Percentiles rank a stretch among this genome's conserved stretches.
Evolutionary conservation across 495 filamentous ascomycete genomes (phyloP).

Genomic region (Aspergillus bridgeri): DNA sequence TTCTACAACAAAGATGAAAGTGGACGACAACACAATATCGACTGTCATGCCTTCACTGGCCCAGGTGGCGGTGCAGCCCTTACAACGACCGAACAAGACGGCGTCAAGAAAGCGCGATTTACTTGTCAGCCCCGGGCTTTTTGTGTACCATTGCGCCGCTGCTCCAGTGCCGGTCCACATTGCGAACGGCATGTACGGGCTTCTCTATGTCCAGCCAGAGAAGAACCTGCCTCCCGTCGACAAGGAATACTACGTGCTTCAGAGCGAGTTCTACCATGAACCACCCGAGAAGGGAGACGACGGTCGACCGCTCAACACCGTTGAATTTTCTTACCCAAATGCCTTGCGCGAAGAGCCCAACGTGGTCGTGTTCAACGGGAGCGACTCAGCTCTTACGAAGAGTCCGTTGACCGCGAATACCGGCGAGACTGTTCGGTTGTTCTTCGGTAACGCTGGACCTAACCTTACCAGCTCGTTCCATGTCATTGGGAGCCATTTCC

Average conservation of each 20-base stretch:
- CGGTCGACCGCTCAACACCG: slow-evolving; percentile 6
- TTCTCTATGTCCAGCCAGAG: slow-evolving; percentile 16
- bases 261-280: slow-evolving; percentile 26
- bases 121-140: slow-evolving; percentile 14
- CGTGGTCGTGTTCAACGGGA: slow-evolving; percentile 19
- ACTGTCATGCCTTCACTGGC: slow-evolving; percentile 17
- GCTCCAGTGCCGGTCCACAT: slow-evolving; percentile 22
- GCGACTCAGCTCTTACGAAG: slow-evolving; percentile 13
- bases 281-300: slow-evolving; percentile 17
- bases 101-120: slow-evolving; percentile 21
- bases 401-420: slow-evolving; percentile 15
- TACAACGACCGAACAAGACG: slow-evolving; percentile 17
- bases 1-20: slow-evolving; percentile 17
- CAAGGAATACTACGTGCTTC: slow-evolving; percentile 25
- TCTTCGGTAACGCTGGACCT: slow-evolving; percentile 19
- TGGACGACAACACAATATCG: slow-evolving; percentile 22
- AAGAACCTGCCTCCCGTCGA: slow-evolving; percentile 19
- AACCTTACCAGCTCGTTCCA: slow-evolving; percentile 23
- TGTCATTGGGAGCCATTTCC: slow-evolving; percentile 21
- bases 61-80: slow-evolving; percentile 17
- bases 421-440: slow-evolving; percentile 16
- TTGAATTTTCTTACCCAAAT: slow-evolving; percentile 22
- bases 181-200: slow-evolving; percentile 24
- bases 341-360: slow-evolving; percentile 18
- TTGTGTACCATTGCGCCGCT: slow-evolving; percentile 19